Base-by-base conservation (phyloP, 192 early-diverging fungal genomes). In the Coemansia sp. region DNA sequence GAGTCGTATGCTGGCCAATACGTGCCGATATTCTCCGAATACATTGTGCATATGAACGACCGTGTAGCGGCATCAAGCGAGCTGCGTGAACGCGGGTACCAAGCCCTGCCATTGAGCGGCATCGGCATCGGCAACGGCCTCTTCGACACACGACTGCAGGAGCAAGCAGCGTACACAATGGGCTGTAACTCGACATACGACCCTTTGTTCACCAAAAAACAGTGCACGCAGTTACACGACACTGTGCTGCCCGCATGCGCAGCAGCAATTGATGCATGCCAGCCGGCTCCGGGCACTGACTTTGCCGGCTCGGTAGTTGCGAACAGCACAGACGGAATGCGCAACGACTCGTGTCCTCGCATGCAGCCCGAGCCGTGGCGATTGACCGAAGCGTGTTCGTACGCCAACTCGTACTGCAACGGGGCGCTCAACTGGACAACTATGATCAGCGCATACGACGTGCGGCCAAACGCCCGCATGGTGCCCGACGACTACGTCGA, bases 391-490 rank as follows among this genome's bases (percentile, higher is more conserved):
- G 61, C 50, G 45, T 84, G 82, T 20, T 54, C 50, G 1, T 32
- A 35, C 0, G 76, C 80, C 13, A 69, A 77, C 18, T 29, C 76
- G 26, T 65, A 65, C 47, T 87, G 82, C 70, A 78, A 67, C 53
- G 62, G 61, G 3, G 41, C 65, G 14, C 58, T 69, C 35, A 68
- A 62, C 48, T 67, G 68, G 62, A 76, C 71, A 23, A 93, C 87
- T 54, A 73, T 84, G 35, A 85, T 88, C 61, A 91, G 89, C 78
- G 83, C 91, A 20, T 85, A 89, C 64, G 78, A 86, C 57, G 82
- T 88, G 27, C 83, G 87, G 58, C 82, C 83, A 51, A 57, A 61
- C 26, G 71, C 60, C 23, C 85, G 85, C 54, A 57, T 76, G 57
- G 85, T 88, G 54, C 84, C 87, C 0, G 68, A 65, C 41, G 87